These are phyloP conservation scores for Anthoceros angustus DNA, from an alignment of 225 moss, liverwort and hornwort genomes.

Conservation along the genomic window DNA sequence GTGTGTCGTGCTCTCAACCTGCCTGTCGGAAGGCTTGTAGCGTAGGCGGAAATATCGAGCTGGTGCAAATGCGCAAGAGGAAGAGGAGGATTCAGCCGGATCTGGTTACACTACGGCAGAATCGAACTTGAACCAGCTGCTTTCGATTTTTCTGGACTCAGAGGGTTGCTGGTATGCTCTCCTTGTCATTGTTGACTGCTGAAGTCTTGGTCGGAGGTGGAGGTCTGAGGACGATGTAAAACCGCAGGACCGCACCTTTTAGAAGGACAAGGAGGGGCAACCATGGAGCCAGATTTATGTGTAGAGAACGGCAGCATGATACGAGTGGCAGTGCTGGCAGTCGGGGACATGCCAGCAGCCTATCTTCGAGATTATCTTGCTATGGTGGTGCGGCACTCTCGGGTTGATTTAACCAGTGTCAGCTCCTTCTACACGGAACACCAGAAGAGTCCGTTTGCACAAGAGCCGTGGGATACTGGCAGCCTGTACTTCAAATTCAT, in stretches of 20 bases:
- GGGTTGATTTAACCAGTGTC: slow-evolving; percentile 47
- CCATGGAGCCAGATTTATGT: slow-evolving; percentile 90
- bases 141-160: too few relatives aligned
- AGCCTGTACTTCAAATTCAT: slow-evolving; percentile 71
- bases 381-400: slow-evolving; percentile 64
- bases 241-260: neutral
- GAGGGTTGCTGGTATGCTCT: too few relatives aligned
- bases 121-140: too few relatives aligned
- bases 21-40: too few relatives aligned
- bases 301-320: slow-evolving; percentile 88
- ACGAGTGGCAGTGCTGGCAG: slow-evolving; percentile 81
- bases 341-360: slow-evolving; percentile 72
- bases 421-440: slow-evolving; percentile 81
- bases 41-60: too few relatives aligned
- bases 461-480: slow-evolving; percentile 84
- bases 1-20: too few relatives aligned
- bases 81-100: too few relatives aligned
- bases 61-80: too few relatives aligned
- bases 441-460: slow-evolving; percentile 90
- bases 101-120: too few relatives aligned
- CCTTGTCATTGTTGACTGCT: too few relatives aligned
- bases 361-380: slow-evolving; percentile 79
- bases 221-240: neutral
- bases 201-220: neutral
- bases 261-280: neutral